phyloP scores from a whole-genome alignment of 1,139 yeast genomes.

The Zygoascus hellenicus region DNA sequence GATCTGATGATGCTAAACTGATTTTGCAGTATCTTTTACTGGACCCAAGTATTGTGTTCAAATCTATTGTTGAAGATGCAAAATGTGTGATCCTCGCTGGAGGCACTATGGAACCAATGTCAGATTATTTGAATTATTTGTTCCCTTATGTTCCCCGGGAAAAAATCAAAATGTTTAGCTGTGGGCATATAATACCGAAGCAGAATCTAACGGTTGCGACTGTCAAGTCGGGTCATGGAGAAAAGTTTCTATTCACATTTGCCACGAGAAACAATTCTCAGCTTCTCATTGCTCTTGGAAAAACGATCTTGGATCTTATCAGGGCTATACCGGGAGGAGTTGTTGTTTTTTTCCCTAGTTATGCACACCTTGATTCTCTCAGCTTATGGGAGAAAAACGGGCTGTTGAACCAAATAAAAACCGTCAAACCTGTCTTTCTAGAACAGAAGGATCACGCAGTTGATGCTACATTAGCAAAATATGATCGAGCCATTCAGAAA shows the following conservation, averaged over 20 bases:
- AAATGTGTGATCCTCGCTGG: slow-evolving; percentile 81
- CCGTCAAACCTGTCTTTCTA: slow-evolving; percentile 39
- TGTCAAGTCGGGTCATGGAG: slow-evolving; percentile 34
- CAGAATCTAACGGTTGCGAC: slow-evolving; percentile 60
- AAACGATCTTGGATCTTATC: slow-evolving; percentile 41
- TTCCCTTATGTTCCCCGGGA: slow-evolving; percentile 49
- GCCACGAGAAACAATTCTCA: slow-evolving; percentile 47
- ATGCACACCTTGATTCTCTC: slow-evolving; percentile 54
- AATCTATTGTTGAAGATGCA: slow-evolving; percentile 58
- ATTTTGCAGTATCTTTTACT: slow-evolving; percentile 64
- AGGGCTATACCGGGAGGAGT: slow-evolving; percentile 63
- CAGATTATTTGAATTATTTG: slow-evolving; percentile 59
- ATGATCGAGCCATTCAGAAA: slow-evolving; percentile 35
- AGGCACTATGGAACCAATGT: slow-evolving; percentile 92
- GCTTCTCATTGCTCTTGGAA: slow-evolving; percentile 52
- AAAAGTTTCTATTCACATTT: slow-evolving; percentile 60
- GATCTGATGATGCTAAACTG: slow-evolving; percentile 28
- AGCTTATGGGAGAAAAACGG: slow-evolving; percentile 45
- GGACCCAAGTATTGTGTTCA: slow-evolving; percentile 73
- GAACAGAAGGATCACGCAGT: slow-evolving; percentile 50
- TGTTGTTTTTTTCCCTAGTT: slow-evolving; percentile 83
- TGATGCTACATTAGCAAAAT: slow-evolving; percentile 46
- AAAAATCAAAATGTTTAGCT: slow-evolving; percentile 52
- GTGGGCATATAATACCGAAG: slow-evolving; percentile 82
- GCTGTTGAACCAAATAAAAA: slow-evolving; percentile 25